Conservation (phyloP, 1,284 basidiomycete genomes). For the Athelia sp. region DNA sequence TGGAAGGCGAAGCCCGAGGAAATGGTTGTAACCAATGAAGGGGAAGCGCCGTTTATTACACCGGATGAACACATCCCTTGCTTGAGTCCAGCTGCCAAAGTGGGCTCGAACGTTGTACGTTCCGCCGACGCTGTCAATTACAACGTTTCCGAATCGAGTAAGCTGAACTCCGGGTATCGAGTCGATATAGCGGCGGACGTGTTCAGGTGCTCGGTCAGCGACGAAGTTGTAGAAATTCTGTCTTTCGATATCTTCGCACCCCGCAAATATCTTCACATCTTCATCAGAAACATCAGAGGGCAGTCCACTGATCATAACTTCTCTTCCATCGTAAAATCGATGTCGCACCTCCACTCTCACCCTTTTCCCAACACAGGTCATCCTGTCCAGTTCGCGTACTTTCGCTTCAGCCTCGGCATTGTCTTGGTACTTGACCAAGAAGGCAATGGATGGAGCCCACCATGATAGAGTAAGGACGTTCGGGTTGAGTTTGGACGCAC, state of each 20-base stretch:
- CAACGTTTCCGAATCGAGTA: neutral
- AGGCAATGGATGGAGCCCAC: slow-evolving; percentile 32
- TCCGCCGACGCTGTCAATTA: slow-evolving; percentile 14
- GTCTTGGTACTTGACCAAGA: slow-evolving; percentile 32
- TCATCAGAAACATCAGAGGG: slow-evolving; percentile 13
- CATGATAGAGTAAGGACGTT: slow-evolving; percentile 40
- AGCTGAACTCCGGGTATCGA: neutral
- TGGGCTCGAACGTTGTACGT: slow-evolving; percentile 29
- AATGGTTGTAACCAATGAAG: slow-evolving; percentile 17
- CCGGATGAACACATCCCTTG: slow-evolving; percentile 28
- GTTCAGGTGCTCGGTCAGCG: neutral
- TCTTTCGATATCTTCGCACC: neutral
- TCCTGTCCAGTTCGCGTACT: slow-evolving; percentile 27
- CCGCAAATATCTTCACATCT: neutral
- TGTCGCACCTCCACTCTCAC: slow-evolving; percentile 35
- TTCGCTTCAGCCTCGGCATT: slow-evolving; percentile 22
- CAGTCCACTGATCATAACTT: slow-evolving; percentile 30
- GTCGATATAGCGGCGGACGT: neutral
- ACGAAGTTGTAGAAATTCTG: neutral
- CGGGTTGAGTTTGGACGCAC: slow-evolving; percentile 14
- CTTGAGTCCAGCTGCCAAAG: slow-evolving; percentile 44
- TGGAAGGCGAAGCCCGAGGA: slow-evolving; percentile 33
- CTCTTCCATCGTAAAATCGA: slow-evolving; percentile 15
- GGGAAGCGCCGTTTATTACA: slow-evolving; percentile 23
- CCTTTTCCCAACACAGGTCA: slow-evolving; percentile 27